phyloP scores from a whole-genome alignment of 2,329 filamentous ascomycete species.

The Cladobotryum mycophilum region DNA sequence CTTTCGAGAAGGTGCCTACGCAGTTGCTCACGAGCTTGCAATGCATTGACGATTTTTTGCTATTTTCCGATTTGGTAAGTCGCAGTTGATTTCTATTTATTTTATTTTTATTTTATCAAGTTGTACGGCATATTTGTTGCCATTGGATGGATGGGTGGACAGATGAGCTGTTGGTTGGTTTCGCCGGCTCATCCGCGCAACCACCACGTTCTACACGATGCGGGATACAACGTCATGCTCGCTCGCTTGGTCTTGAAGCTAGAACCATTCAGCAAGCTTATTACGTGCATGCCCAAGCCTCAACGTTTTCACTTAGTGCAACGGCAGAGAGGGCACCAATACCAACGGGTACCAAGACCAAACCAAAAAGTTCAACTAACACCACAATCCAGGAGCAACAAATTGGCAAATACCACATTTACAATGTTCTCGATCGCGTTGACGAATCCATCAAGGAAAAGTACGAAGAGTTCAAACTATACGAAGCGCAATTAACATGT shows the following conservation, averaged over 20 bases:
- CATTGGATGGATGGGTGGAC: no score
- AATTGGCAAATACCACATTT: slow-evolving; percentile 39
- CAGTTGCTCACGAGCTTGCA: slow-evolving; percentile 49
- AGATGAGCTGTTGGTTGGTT: no score
- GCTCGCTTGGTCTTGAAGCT: background rate
- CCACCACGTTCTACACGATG: no score
- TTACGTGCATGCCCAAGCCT: background rate
- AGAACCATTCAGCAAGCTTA: background rate
- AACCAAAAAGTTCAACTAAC: slow-evolving; percentile 5
- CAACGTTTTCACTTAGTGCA: background rate
- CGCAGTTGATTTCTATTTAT: background rate
- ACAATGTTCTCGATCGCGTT: slow-evolving; percentile 37
- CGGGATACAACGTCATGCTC: no score
- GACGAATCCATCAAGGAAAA: slow-evolving; percentile 30
- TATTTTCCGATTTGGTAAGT: slow-evolving; percentile 49
- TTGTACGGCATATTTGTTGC: background rate
- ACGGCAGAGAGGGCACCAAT: background rate
- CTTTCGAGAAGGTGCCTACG: slow-evolving; percentile 47
- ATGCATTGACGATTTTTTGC: slow-evolving; percentile 48
- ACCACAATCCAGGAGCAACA: slow-evolving; percentile 36
- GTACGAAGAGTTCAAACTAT: slow-evolving; percentile 40
- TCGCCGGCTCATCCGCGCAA: no score
- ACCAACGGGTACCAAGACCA: background rate
- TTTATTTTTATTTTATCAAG: background rate
- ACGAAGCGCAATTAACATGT: slow-evolving; percentile 39